Conservation (phyloP, 1,284 basidiomycete genomes). For the Malassezia dermatis region DNA sequence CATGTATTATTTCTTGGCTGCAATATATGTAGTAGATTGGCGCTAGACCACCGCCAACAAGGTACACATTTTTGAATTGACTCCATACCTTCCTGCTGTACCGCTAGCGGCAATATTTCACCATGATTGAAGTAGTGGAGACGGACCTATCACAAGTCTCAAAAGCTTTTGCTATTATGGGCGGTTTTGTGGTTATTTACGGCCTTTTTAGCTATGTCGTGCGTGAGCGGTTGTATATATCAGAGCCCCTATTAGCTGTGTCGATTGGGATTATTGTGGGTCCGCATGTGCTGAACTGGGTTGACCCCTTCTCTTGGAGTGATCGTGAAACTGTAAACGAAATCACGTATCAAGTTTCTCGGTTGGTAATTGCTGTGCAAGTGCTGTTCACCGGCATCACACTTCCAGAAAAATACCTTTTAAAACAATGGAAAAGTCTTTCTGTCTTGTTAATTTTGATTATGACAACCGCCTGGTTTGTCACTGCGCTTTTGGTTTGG, state of each 20-base stretch:
- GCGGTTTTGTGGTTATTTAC: conserved; percentile 43
- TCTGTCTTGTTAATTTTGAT: conserved; percentile 45
- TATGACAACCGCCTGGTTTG: conserved; percentile 50
- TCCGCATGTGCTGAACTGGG: conserved; percentile 42
- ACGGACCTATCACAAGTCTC: conserved; percentile 37
- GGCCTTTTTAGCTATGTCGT: conserved; percentile 42
- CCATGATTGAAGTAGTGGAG: conserved; percentile 24
- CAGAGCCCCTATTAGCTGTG: conserved; percentile 42
- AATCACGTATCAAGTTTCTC: conserved; percentile 48
- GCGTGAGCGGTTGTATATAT: conserved; percentile 42
- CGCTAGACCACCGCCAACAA: background rate
- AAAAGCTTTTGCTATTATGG: conserved; percentile 37
- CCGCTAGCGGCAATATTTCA: background rate
- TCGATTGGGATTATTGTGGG: conserved; percentile 40
- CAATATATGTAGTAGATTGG: background rate
- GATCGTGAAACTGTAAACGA: conserved; percentile 25
- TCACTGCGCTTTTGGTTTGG: conserved; percentile 46
- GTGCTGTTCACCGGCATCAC: conserved; percentile 50
- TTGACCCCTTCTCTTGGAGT: conserved; percentile 39
- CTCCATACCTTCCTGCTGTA: background rate
- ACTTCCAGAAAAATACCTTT: conserved; percentile 46
- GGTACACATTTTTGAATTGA: background rate
- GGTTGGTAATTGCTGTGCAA: conserved; percentile 46
- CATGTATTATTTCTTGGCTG: background rate
- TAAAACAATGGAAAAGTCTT: conserved; percentile 41